These are phyloP conservation scores for Trichophyton benhamiae DNA, from an alignment of 2,329 filamentous ascomycete genomes.

Conservation along the genomic window DNA sequence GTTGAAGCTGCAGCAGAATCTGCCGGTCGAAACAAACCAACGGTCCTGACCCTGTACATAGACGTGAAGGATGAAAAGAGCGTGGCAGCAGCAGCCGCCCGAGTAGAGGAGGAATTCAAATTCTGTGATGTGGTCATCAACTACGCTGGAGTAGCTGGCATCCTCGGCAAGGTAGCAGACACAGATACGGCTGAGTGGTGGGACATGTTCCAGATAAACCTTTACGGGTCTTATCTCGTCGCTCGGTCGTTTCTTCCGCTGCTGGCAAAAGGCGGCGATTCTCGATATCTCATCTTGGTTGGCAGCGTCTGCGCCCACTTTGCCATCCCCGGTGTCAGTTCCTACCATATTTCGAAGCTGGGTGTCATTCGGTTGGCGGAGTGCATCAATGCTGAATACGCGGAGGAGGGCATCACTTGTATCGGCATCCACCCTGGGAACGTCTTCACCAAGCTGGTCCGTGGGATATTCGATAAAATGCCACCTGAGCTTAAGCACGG, in stretches of 20 bases:
- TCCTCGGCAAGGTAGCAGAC: slow-evolving; percentile 20
- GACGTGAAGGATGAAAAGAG: slow-evolving; percentile 32
- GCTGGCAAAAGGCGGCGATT: slow-evolving; percentile 16
- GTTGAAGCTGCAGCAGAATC: slow-evolving; percentile 27
- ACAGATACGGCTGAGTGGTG: slow-evolving; percentile 30
- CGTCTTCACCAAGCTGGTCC: slow-evolving; percentile 28
- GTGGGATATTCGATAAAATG: slow-evolving; percentile 20
- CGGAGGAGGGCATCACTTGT: slow-evolving; percentile 30
- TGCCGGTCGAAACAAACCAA: slow-evolving; percentile 26
- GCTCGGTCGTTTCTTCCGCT: slow-evolving; percentile 38
- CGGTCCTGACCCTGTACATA: slow-evolving; percentile 33
- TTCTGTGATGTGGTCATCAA: slow-evolving; percentile 38
- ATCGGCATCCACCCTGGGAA: slow-evolving; percentile 33
- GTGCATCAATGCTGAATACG: slow-evolving; percentile 37
- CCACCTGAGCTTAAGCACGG: slow-evolving; percentile 1
- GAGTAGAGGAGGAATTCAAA: slow-evolving; percentile 22
- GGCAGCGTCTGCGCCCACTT: slow-evolving; percentile 32
- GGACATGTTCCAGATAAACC: slow-evolving; percentile 38
- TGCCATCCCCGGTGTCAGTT: slow-evolving; percentile 25
- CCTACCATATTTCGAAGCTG: slow-evolving; percentile 40
- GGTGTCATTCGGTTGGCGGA: slow-evolving; percentile 41
- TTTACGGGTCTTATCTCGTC: slow-evolving; percentile 38
- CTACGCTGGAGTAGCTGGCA: slow-evolving; percentile 33
- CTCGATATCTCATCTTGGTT: slow-evolving; percentile 39
- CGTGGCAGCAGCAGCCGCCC: slow-evolving; percentile 25